Evolutionary conservation across 257 asterid genomes (phyloP), one percentile per base, ranked within the genome.

Genomic region (Ocimum tenuiflorum): DNA sequence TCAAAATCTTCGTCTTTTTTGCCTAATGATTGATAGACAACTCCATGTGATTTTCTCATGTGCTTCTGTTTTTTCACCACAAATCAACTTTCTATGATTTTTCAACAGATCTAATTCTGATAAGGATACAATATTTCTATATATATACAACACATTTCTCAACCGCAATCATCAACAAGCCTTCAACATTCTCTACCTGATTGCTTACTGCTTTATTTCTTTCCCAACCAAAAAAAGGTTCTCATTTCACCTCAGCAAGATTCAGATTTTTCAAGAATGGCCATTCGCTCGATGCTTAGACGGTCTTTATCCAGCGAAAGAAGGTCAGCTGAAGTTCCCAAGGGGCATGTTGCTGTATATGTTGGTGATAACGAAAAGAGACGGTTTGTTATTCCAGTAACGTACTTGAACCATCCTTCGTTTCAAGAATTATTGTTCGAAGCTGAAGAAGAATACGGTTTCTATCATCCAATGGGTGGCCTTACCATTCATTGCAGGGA

Each of bases 401-500:
- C 71, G 12, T 65, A 20, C 42, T 51, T 65, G 62, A 66, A 52
- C 43, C 45, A 53, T 3, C 12, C 54, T 3, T 66, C 63, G 1
- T 66, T 66, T 24, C 63, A 66, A 38, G 53, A 66, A 7, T 6
- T 66, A 54, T n/a, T 66, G 4, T 24, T 8, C 24, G 53, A 51
- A 39, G 41, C 63, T 4, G 53, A 51, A n/a, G 70, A 63, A 33
- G 69, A 63, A 48, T 59, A 33, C 14, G 65, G 69, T 4, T 63
- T 63, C 69, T 8, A 41, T 45, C 57, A 63, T 4, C 45, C 45
- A 6, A 79, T 56, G 80, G 83, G 83, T 0, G 83, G 76, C 52
- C 78, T 75, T 0, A 71, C 80, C 9, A 71, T 78, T 41, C 78
- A 75, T 4, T 75, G 83, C 51, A 65, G 65, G 1, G 69, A 78